phyloP scores from a whole-genome alignment of 495 filamentous ascomycete genomes.

The Acidomyces sp. region DNA sequence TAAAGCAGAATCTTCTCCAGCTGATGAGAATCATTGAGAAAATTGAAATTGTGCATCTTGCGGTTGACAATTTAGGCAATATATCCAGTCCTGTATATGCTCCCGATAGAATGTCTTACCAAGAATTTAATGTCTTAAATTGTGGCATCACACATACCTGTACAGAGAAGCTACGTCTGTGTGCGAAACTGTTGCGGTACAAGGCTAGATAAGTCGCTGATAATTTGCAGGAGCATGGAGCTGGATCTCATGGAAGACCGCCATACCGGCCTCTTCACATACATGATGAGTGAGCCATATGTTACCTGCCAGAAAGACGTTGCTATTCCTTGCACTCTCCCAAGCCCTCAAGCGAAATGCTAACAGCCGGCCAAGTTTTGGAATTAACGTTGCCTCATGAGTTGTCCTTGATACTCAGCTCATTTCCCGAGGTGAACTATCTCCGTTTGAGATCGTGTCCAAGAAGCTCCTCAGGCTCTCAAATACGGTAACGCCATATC shows the following conservation, averaged over 20 bases:
- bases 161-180: neutral
- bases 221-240: slow-evolving; percentile 1
- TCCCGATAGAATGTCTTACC: too few species aligned
- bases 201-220: neutral
- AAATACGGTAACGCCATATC: too few species aligned
- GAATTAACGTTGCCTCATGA: too few species aligned
- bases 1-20: too few species aligned
- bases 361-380: too few species aligned
- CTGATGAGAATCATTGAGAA: too few species aligned
- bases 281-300: neutral
- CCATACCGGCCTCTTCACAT: neutral
- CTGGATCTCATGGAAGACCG: slow-evolving; percentile 3
- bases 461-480: neutral
- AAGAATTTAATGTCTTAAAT: too few species aligned
- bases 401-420: slow-evolving; percentile 1
- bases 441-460: slow-evolving; percentile 4
- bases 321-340: too few species aligned
- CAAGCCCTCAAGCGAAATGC: too few species aligned
- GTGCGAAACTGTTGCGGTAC: neutral
- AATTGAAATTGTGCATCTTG: too few species aligned
- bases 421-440: neutral
- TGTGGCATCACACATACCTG: neutral
- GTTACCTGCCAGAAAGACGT: neutral
- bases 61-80: too few species aligned
- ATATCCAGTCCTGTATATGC: too few species aligned